Evolutionary conservation across 768 basidiomycete genomes (phyloP).

Genomic region (Pholiota microspora): DNA sequence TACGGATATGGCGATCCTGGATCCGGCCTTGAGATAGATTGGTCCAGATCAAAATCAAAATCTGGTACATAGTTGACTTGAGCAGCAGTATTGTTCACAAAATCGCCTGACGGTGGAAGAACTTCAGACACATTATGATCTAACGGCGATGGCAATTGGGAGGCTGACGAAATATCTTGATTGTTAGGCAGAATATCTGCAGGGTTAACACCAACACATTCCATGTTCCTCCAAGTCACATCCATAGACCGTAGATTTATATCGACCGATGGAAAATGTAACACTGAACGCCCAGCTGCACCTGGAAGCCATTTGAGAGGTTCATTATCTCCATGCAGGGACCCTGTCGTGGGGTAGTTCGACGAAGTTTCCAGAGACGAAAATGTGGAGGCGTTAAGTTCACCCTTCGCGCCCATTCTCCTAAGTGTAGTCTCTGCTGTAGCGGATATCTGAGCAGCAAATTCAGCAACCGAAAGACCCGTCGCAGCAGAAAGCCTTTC

Average conservation of each 20-base stretch:
- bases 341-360: not conserved
- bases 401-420: constrained; percentile 19
- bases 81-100: not conserved
- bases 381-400: not conserved
- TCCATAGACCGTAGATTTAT: constrained; percentile 16
- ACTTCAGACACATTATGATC: not conserved
- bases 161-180: not conserved
- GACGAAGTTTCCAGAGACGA: not conserved
- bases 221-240: constrained; percentile 15
- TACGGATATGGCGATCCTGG: constrained; percentile 5
- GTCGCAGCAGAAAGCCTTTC: constrained; percentile 28
- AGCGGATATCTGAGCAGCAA: constrained; percentile 34
- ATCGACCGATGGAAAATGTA: constrained; percentile 14
- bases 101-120: not conserved
- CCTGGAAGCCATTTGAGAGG: constrained; percentile 1
- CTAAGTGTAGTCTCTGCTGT: constrained; percentile 32
- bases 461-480: constrained; percentile 30
- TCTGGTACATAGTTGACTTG: not conserved
- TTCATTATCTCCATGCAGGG: not conserved
- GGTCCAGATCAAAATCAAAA: not conserved
- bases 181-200: constrained; percentile 27
- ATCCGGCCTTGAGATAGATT: not conserved
- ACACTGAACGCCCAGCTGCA: not conserved
- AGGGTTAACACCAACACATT: constrained; percentile 28
- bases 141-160: not conserved